Percentiles rank a stretch among this genome's conserved stretches.
Evolutionary conservation across 345 rosid species (phyloP).

Genomic region (Luvunga scandens): DNA sequence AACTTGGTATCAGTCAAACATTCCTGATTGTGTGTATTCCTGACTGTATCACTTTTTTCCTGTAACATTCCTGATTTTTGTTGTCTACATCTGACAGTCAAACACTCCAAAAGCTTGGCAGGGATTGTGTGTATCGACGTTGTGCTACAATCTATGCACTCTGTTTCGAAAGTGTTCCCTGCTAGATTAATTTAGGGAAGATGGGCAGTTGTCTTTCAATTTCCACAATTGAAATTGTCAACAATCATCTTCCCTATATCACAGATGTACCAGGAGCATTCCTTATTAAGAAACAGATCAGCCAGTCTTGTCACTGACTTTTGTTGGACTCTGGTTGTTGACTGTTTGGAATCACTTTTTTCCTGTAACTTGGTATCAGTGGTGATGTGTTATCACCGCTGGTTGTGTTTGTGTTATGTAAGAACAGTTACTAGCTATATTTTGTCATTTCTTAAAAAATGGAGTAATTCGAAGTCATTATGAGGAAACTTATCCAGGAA

Average conservation of each 20-base stretch:
- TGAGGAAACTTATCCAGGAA: neutral
- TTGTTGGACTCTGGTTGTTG: neutral
- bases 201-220: slow-evolving; percentile 58
- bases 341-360: neutral
- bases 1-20: too few species aligned
- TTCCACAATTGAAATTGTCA: slow-evolving; percentile 30
- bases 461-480: neutral
- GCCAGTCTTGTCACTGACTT: neutral
- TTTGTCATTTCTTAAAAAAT: neutral
- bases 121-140: slow-evolving; percentile 68
- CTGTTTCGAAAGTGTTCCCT: slow-evolving; percentile 52
- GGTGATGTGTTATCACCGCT: neutral
- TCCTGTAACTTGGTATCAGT: neutral
- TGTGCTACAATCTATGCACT: slow-evolving; percentile 37
- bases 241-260: slow-evolving; percentile 57
- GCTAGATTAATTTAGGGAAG: slow-evolving; percentile 47
- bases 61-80: neutral
- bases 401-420: neutral
- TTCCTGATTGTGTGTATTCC: too few species aligned
- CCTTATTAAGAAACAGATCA: neutral
- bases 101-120: slow-evolving; percentile 19
- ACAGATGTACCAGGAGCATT: neutral
- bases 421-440: neutral
- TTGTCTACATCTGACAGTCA: neutral
- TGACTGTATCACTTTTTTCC: too few species aligned